These are phyloP conservation scores for Globisporangium camurandrum DNA, from an alignment of 352 stramenopile species.

Conservation along the genomic window DNA sequence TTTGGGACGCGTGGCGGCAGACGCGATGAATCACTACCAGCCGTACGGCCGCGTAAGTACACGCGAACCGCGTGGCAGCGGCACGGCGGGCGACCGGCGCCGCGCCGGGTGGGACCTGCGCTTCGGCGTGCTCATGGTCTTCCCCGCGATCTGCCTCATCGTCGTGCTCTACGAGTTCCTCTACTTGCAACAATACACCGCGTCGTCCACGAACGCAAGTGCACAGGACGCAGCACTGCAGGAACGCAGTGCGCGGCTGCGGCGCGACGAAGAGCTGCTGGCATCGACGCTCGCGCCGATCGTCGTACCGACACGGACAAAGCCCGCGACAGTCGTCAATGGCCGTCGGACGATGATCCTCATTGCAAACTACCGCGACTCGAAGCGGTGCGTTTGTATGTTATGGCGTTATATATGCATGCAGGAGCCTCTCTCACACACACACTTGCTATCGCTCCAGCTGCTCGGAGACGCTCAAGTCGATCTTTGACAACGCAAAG, in stretches of 20 bases:
- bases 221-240: constrained; percentile 19
- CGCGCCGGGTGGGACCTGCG: constrained; percentile 41
- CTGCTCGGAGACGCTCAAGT: constrained; percentile 70
- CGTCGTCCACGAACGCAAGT: no score
- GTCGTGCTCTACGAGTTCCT: constrained; percentile 78
- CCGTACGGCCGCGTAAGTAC: constrained; percentile 59
- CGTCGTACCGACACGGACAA: no score
- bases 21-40: constrained; percentile 11
- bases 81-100: no score
- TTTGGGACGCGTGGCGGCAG: no score
- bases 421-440: neutral
- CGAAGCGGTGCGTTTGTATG: constrained; percentile 25
- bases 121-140: constrained; percentile 55
- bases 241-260: constrained; percentile 21
- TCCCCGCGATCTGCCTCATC: constrained; percentile 58
- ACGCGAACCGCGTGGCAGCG: constrained; percentile 20
- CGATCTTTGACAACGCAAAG: constrained; percentile 64
- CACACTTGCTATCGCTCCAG: constrained; percentile 10
- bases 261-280: constrained; percentile 16
- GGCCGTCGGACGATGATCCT: constrained; percentile 69
- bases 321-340: constrained; percentile 35
- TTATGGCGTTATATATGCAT: neutral
- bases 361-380: constrained; percentile 80
- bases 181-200: constrained; percentile 64
- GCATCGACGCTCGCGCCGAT: constrained; percentile 12